Percentiles rank a stretch among this genome's conserved stretches.
These are phyloP conservation scores for Cetradonia linearis DNA, from an alignment of 495 filamentous ascomycete genomes.

Conservation along the genomic window DNA sequence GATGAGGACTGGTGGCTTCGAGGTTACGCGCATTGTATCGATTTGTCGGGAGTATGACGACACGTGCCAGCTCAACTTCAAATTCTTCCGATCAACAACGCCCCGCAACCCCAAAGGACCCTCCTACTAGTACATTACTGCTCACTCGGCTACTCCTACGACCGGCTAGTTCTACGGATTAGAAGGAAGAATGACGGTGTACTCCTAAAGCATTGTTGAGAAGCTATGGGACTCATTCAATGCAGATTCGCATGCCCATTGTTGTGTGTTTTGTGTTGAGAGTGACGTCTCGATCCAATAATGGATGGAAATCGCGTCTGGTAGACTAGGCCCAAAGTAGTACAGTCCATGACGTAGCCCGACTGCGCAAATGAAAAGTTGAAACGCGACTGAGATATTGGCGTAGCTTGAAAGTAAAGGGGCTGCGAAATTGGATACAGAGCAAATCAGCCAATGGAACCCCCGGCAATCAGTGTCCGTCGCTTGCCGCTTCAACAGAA, in stretches of 20 bases:
- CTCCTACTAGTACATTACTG: background rate
- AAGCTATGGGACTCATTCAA: too few relatives aligned
- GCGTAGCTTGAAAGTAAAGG: background rate
- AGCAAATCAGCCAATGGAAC: background rate
- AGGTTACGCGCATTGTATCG: background rate
- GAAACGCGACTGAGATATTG: background rate
- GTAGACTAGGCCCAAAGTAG: background rate
- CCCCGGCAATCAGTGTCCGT: background rate
- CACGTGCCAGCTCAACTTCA: background rate
- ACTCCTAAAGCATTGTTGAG: too few relatives aligned
- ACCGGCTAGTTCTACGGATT: background rate
- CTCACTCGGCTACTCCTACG: background rate
- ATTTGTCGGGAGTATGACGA: background rate
- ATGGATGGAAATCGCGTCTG: background rate
- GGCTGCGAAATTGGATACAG: background rate
- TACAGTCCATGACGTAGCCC: background rate
- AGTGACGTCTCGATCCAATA: conserved; percentile 1
- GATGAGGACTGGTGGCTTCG: background rate
- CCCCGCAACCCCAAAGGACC: background rate
- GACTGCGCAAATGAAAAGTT: background rate
- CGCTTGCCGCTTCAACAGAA: conserved; percentile 6
- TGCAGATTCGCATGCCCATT: too few relatives aligned
- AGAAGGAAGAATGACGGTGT: background rate
- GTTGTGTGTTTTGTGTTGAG: background rate
- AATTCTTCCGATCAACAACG: conserved; percentile 8